phyloP scores from a whole-genome alignment of 371 early-diverging fungal genomes.

The Syncephalis fuscata region DNA sequence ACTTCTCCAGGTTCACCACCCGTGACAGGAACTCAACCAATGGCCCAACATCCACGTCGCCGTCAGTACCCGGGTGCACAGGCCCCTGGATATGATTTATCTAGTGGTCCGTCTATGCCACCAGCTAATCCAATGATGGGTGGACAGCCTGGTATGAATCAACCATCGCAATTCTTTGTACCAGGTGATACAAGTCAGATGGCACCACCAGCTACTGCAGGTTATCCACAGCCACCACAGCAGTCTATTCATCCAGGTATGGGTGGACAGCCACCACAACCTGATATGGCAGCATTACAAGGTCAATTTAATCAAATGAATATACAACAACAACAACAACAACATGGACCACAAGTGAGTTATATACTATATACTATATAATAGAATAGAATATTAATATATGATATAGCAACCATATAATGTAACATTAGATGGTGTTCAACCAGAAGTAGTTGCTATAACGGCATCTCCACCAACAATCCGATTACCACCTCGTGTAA shows the following conservation, averaged over 20 bases:
- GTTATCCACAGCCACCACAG: conserved; percentile 9
- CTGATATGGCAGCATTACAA: conserved; percentile 5
- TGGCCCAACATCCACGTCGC: too few relatives aligned
- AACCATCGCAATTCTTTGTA: conserved; percentile 15
- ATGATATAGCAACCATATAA: conserved; percentile 12
- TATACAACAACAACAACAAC: conserved; percentile 23
- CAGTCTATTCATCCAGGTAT: conserved; percentile 12
- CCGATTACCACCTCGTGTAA: conserved; percentile 31
- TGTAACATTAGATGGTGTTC: conserved; percentile 27
- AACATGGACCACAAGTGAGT: conserved; percentile 17
- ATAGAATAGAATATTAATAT: neutral
- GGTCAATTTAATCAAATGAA: conserved; percentile 8
- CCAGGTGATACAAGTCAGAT: conserved; percentile 8
- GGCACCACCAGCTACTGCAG: conserved; percentile 6
- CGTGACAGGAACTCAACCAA: too few relatives aligned
- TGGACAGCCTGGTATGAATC: neutral
- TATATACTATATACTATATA: neutral
- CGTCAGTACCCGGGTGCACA: neutral
- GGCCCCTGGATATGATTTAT: neutral
- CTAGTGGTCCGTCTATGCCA: neutral
- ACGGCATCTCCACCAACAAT: conserved; percentile 30
- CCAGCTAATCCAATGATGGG: neutral
- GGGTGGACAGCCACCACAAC: conserved; percentile 9
- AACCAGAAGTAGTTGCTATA: conserved; percentile 35
- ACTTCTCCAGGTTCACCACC: too few relatives aligned